Evolutionary conservation across 768 basidiomycete species (phyloP).

Genomic region (Tricholoma flavovirens): DNA sequence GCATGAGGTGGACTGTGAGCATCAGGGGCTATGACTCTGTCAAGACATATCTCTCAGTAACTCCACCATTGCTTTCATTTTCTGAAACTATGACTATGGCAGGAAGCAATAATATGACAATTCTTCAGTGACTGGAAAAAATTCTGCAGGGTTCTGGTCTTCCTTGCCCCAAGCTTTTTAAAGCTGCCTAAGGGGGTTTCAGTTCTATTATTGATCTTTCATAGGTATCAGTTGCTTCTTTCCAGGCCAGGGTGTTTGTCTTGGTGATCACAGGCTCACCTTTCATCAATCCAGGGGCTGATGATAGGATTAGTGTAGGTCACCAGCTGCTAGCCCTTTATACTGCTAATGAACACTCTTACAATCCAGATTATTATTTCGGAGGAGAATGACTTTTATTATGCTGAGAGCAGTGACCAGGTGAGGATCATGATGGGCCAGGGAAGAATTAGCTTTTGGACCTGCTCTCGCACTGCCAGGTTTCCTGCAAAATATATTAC

Average conservation of each 20-base stretch:
- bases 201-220: background rate
- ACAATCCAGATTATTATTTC: background rate
- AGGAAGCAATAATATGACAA: background rate
- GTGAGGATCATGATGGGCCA: background rate
- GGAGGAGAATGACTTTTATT: background rate
- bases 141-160: background rate
- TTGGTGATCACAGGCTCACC: constrained; percentile 2
- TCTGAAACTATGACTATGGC: background rate
- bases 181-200: background rate
- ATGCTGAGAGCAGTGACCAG: background rate
- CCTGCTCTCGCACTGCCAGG: background rate
- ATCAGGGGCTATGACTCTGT: constrained; percentile 1
- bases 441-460: background rate
- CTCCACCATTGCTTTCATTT: background rate
- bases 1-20: constrained; percentile 1
- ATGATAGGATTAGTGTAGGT: background rate
- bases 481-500: too few species aligned
- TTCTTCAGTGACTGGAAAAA: background rate
- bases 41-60: background rate
- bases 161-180: background rate
- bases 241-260: constrained; percentile 1
- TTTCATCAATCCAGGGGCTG: background rate
- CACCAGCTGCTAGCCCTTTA: background rate
- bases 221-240: background rate
- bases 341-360: background rate